Evolutionary conservation across 768 basidiomycete species (phyloP), one percentile per base, ranked within the genome.

Genomic region (Boletales sp.): DNA sequence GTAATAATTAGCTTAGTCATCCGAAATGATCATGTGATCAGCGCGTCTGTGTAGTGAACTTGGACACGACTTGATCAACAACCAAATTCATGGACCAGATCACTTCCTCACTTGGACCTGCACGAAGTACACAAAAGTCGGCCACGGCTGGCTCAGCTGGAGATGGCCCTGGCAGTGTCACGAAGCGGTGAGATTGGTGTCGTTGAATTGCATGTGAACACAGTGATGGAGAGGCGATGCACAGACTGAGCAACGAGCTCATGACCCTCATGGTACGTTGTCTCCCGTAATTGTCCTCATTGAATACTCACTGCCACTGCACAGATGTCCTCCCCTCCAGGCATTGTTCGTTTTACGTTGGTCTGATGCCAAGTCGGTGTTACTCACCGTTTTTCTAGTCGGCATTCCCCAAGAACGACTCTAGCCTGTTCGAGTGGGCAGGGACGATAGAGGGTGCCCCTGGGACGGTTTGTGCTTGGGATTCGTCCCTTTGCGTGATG

Each of bases 251-350:
- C 57, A 91, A 78, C 60, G 90, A 93, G 72, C 79, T 93, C 21
- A 92, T 93, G 90, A 83, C 84, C 18, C 74, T 93, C 49, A 90
- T 93, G 90, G 90, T 90, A 51, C 55, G 84, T 57, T 52, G 78
- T 52, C 19, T 39, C 17, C 32, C 14, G 18, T 30, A 31, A 44
- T 48, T 46, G 41, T 18, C 45, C 30, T 30, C 39, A 41, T 7
- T 18, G 3, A 3, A 2, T 36, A 32, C 53, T 51, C 44, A 61
- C 35, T 57, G n/a, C 44, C 46, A 33, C 46, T 28, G 35, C 13
- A 57, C 51, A 92, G 90, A 91, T 91, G 89, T 86, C 89, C 50
- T 81, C 87, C 38, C 87, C 88, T n/a, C 86, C 89, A 41, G 90
- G 89, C 50, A 90, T 91, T 58, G 90, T 93, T 51, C 62, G 87